These are phyloP conservation scores for Mortierella sp. DNA, from an alignment of 371 early-diverging fungal species.

Conservation along the genomic window DNA sequence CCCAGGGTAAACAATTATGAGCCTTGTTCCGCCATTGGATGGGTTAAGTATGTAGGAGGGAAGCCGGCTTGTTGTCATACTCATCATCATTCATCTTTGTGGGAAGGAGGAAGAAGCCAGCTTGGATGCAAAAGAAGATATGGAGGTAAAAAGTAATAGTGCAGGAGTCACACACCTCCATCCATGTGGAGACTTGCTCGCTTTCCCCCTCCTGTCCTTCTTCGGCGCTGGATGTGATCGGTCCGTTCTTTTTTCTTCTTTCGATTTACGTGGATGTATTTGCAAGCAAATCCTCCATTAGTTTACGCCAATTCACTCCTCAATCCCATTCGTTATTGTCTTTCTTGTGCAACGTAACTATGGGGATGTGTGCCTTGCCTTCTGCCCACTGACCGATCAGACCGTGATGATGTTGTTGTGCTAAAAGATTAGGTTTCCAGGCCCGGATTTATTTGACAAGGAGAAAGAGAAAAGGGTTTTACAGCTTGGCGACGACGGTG, in stretches of 20 bases:
- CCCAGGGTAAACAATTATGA: background rate
- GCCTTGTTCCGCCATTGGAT: background rate
- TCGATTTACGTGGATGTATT: background rate
- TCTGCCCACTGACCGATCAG: conserved; percentile 7
- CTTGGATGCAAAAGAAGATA: too few species aligned
- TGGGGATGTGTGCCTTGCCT: background rate
- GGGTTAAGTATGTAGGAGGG: background rate
- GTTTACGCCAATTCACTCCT: background rate
- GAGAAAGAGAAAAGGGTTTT: background rate
- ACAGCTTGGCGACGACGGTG: conserved; percentile 34
- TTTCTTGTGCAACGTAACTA: conserved; percentile 2
- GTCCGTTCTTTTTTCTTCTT: background rate
- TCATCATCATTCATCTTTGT: too few species aligned
- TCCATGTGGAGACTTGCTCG: background rate
- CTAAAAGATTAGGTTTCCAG: background rate
- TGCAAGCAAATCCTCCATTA: background rate
- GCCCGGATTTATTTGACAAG: background rate
- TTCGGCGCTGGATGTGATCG: background rate
- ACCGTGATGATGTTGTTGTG: background rate
- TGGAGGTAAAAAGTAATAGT: too few species aligned
- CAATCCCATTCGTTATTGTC: background rate
- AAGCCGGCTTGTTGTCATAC: background rate
- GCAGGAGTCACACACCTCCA: background rate
- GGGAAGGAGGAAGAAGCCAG: too few species aligned
- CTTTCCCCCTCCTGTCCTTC: background rate